Percentiles rank a stretch among this genome's conserved stretches.
These are phyloP conservation scores for Lichtheimia ornata DNA, from an alignment of 371 early-diverging fungal species.

Conservation along the genomic window DNA sequence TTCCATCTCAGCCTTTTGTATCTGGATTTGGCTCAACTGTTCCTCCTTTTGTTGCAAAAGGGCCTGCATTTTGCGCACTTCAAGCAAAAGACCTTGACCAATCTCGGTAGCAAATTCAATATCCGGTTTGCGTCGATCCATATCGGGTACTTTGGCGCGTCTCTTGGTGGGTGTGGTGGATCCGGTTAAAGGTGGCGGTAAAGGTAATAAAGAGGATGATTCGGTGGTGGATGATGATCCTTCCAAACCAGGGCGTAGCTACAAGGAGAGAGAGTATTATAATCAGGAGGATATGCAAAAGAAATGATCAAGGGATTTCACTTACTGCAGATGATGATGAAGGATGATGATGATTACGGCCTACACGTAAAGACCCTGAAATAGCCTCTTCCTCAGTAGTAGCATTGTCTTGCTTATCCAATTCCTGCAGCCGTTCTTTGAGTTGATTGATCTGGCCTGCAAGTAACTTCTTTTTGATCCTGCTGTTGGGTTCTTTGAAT, in stretches of 20 bases:
- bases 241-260: neutral
- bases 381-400: neutral
- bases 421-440: constrained; percentile 17
- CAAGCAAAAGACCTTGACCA: constrained; percentile 52
- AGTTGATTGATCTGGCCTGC: constrained; percentile 28
- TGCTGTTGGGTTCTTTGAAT: constrained; percentile 22
- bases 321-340: neutral
- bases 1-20: constrained; percentile 59
- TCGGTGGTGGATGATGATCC: neutral
- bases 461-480: constrained; percentile 28
- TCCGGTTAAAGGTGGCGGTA: constrained; percentile 40
- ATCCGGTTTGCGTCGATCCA: constrained; percentile 48
- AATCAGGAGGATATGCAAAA: too few species aligned
- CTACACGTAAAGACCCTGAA: neutral
- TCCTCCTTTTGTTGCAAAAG: constrained; percentile 63
- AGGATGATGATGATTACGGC: neutral
- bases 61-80: constrained; percentile 52
- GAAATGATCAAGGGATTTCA: too few species aligned
- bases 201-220: constrained; percentile 19
- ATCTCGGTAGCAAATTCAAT: constrained; percentile 58
- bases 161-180: constrained; percentile 43
- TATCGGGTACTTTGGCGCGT: constrained; percentile 35
- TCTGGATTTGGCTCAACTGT: constrained; percentile 60
- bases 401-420: constrained; percentile 10
- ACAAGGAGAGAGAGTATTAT: neutral